Base-by-base conservation (phyloP, 441 rosid genomes). In the Populus hybrid region DNA sequence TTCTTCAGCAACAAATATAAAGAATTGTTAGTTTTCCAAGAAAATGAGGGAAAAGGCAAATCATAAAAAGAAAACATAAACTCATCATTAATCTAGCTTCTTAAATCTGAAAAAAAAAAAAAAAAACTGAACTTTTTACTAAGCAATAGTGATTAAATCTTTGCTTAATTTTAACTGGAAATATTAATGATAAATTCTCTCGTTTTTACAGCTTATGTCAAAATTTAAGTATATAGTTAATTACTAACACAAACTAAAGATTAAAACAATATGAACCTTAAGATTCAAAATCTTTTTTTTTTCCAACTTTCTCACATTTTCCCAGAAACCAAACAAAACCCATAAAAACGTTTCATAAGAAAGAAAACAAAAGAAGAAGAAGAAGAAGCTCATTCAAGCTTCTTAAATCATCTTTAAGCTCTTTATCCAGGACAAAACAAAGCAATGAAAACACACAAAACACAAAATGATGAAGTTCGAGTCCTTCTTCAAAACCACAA, bases 301-400 rank as follows among this genome's bases (percentile, higher is more conserved):
- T 11, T 10, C 12, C 1, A 34, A 69, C 10, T 32, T 67, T 18
- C 8, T 8, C 78, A 4, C 26, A 74, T 67, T 80, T 82, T 75
- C 87, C 71, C 65, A 50, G 67, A 74, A 79, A 72, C 79, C 73
- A 75, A 82, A 70, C 77, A 83, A 78, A 69, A 81, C 40, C 68
- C 69, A 75, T 11, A 69, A 20, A 8, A 70, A 70, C 76, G 21
- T 34, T 2, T 69, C 46, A 46, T 30, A 50, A 10, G 9, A 24
- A 35, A 67, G 18, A 32, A 24, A 1, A 9, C 24, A 16, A 28
- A 14, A 12, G 42, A 65, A 64, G 53, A 67, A 32, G 67, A 66
- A 59, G 50, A 70, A 38, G 67, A n/a, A 78, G 34, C 36, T 69
- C 34, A 73, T 26, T 50, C 75, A 32, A 78, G 59, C 71, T 66